These are phyloP conservation scores for Orychophragmus violaceus DNA, from an alignment of 345 rosid species.

Conservation along the genomic window DNA sequence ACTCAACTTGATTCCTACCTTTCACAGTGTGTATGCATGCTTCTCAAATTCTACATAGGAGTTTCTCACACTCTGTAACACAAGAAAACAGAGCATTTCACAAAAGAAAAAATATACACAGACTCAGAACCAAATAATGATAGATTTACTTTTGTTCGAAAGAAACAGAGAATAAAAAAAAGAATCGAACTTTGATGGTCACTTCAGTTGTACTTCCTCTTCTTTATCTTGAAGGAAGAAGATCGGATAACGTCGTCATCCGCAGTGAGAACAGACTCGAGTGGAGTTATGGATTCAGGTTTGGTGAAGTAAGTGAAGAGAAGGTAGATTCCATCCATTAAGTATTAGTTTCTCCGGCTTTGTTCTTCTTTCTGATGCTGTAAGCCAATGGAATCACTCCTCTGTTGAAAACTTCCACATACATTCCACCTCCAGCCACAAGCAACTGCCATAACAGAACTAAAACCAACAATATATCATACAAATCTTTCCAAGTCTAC, in stretches of 20 bases:
- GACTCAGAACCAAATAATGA: not conserved
- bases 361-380: constrained; percentile 82
- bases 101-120: not conserved
- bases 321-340: constrained; percentile 89
- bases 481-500: not conserved
- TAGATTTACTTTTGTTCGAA: constrained; percentile 9
- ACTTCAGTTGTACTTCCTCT: constrained; percentile 51
- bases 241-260: constrained; percentile 82
- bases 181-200: not conserved
- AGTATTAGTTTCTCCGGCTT: constrained; percentile 72
- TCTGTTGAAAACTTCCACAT: constrained; percentile 92
- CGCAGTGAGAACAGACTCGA: constrained; percentile 41
- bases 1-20: no score
- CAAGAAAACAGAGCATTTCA: not conserved
- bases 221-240: constrained; percentile 60
- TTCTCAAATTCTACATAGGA: not conserved
- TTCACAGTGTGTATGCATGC: no score
- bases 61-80: not conserved
- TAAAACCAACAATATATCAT: not conserved
- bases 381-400: constrained; percentile 91
- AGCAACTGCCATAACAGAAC: constrained; percentile 53
- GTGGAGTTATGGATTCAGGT: constrained; percentile 58
- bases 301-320: constrained; percentile 89
- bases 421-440: constrained; percentile 97
- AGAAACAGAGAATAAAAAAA: not conserved